phyloP scores from a whole-genome alignment of 78 protist genomes.

The Dictyostelium firmibasis region DNA sequence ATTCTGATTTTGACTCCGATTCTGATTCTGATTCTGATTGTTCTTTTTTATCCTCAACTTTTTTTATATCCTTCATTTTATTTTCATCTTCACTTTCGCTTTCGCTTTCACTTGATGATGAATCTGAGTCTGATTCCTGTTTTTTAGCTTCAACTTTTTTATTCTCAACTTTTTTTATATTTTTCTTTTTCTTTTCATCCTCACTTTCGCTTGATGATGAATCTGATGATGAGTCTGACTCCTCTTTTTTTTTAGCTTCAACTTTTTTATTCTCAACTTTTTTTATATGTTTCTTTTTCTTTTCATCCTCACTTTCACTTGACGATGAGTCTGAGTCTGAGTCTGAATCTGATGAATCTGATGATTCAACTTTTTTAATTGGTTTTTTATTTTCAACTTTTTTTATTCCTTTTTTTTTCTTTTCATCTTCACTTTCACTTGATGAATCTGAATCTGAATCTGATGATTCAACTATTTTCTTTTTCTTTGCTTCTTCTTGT shows the following conservation, averaged over 20 bases:
- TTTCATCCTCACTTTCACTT: conserved; percentile 12
- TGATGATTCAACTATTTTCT: not conserved
- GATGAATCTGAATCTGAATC: not conserved
- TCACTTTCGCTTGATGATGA: not conserved
- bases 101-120: not conserved
- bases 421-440: conserved; percentile 10
- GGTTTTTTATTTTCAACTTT: not conserved
- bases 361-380: not conserved
- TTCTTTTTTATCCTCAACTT: not conserved
- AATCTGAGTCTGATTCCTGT: not conserved
- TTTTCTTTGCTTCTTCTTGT: not conserved
- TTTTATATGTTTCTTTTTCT: not conserved
- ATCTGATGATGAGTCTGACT: conserved; percentile 3
- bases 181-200: not conserved
- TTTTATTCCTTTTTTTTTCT: not conserved
- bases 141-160: not conserved
- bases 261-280: not conserved
- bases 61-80: too few relatives aligned
- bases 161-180: not conserved
- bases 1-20: too few relatives aligned
- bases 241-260: not conserved
- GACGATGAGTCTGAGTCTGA: not conserved
- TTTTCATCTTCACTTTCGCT: not conserved
- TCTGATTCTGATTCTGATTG: not conserved
- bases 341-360: not conserved